Base-by-base conservation (phyloP, 805 yeast species). In the Suhomyces faveliae region DNA sequence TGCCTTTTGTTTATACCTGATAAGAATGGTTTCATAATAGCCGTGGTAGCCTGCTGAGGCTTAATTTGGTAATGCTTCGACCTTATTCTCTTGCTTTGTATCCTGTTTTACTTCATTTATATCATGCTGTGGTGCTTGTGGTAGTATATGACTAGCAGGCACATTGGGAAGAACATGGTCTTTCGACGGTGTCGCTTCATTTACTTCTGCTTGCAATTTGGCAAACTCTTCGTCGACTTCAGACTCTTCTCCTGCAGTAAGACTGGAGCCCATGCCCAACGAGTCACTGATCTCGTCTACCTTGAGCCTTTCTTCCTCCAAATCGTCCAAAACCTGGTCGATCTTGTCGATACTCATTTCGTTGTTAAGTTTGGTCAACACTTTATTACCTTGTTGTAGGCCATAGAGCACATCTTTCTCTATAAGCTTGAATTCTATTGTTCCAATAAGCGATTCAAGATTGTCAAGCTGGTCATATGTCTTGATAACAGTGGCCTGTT, bases 361-460 rank as follows among this genome's bases (percentile, higher is more conserved):
- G 42, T 71, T 69, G 63, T 94, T 94, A 50, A 94, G 73, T 55
- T 80, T 82, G 54, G 79, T 84, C 55, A 94, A 76, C 10, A 89
- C 88, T 44, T 76, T 68, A 60, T 87, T 90, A 20, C 99, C 98
- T 54, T 85, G 84, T 55, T 83, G 76, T 24, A 94, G 70, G 0
- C 97, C 97, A 49, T 78, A 78, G 3, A 91, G 55, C 37, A 94
- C 90, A 58, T 90, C 96, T 52, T 83, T 81, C 62, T 94, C 98
- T 25, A 94, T 83, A 49, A 89, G 68, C 59, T 96, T 92, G 69
- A 89, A 90, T 66, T 94, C 98, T 30, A 94, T 86, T 8, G 84
- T 84, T 19, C 83, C 78, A 7, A 89, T 85, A 63, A 94, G 77
- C 50, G 81, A 78, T 63, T 92, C 97, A 30, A 94, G 66, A 33